A percentile compares a stretch with the other conserved stretches of the same genome.
phyloP scores from a whole-genome alignment of 2,329 filamentous ascomycete species.

The Zymoseptoria brevis region DNA sequence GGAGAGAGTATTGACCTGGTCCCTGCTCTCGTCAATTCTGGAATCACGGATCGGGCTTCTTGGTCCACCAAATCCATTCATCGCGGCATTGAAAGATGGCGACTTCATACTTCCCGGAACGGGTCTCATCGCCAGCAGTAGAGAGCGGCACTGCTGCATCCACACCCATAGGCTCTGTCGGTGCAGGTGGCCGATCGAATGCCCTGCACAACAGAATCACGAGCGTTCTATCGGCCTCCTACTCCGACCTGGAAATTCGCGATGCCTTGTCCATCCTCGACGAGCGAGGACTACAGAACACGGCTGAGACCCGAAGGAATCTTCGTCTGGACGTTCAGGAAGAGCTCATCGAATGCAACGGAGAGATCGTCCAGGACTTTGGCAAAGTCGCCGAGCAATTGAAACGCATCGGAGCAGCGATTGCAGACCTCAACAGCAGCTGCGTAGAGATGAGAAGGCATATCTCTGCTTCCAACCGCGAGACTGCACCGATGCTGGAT shows the following conservation, averaged over 20 bases:
- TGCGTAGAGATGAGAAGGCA: constrained; percentile 75
- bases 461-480: constrained; percentile 64
- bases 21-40: not conserved
- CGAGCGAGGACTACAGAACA: constrained; percentile 61
- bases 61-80: not conserved
- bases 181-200: constrained; percentile 40
- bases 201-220: constrained; percentile 76
- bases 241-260: constrained; percentile 84
- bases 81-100: constrained; percentile 12
- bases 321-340: constrained; percentile 78
- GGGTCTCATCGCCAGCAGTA: constrained; percentile 13
- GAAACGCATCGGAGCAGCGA: constrained; percentile 68
- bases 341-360: constrained; percentile 89
- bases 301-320: constrained; percentile 67
- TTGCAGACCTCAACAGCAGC: constrained; percentile 68
- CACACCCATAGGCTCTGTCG: constrained; percentile 9
- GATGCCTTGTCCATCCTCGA: constrained; percentile 76
- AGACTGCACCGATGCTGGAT: constrained; percentile 65
- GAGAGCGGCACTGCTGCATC: constrained; percentile 10
- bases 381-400: constrained; percentile 89
- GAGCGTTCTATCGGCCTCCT: constrained; percentile 80
- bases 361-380: constrained; percentile 79
- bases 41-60: not conserved
- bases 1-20: no score
- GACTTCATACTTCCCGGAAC: constrained; percentile 19